Evolutionary conservation across 176 grass and related monocot species (phyloP).

Genomic region (Oryza punctata): DNA sequence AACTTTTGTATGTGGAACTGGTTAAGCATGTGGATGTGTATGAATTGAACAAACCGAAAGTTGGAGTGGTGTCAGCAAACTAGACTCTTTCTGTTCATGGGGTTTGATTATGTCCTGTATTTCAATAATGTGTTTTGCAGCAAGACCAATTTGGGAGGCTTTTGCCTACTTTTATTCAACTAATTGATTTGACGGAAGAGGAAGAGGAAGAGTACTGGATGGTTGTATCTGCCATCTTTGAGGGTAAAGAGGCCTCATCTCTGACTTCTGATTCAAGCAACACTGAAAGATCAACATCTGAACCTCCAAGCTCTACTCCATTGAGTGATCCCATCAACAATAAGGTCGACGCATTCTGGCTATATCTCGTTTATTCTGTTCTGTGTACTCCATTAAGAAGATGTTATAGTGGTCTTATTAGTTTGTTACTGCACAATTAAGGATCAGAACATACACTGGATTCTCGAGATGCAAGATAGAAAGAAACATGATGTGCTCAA

Average conservation of each 20-base stretch:
- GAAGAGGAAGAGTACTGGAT: constrained; percentile 96
- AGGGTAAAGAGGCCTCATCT: constrained; percentile 74
- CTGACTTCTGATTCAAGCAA: constrained; percentile 55
- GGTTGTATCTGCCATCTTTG: constrained; percentile 87
- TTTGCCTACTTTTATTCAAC: constrained; percentile 89
- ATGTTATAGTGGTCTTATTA: neutral
- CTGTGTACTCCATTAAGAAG: neutral
- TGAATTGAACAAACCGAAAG: neutral
- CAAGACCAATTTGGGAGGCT: constrained; percentile 99
- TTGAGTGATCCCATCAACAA: constrained; percentile 73
- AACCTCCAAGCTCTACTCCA: constrained; percentile 43
- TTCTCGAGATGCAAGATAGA: constrained; percentile 7
- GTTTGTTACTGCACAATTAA: constrained; percentile 33
- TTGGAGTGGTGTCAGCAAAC: constrained; percentile 4
- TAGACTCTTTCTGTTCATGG: neutral
- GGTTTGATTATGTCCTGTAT: constrained; percentile 33
- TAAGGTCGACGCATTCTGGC: constrained; percentile 57
- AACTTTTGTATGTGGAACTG: neutral
- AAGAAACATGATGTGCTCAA: neutral
- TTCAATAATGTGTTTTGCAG: constrained; percentile 46
- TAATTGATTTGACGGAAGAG: constrained; percentile 85
- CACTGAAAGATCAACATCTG: constrained; percentile 46
- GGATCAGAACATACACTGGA: neutral
- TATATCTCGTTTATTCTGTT: constrained; percentile 16
- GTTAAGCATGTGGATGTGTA: neutral